Conservation (phyloP, 1,139 yeast species). For the Scheffersomyces stambukii region DNA sequence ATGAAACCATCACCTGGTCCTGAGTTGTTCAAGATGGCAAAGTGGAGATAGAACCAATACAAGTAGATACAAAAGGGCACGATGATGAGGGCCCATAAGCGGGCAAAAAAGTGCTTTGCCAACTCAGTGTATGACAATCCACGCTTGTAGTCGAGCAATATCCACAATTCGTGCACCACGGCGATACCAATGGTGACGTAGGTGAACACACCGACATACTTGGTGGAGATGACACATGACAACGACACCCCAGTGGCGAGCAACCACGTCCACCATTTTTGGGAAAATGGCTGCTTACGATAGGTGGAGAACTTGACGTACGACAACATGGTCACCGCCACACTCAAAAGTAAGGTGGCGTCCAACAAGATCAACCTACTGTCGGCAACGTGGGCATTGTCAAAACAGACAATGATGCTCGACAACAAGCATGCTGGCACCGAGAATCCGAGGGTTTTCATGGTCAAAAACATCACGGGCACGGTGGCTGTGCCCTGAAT, state of each 20-base stretch:
- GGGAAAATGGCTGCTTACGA: slow-evolving; percentile 62
- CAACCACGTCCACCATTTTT: slow-evolving; percentile 87
- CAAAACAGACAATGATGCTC: slow-evolving; percentile 79
- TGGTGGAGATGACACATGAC: slow-evolving; percentile 89
- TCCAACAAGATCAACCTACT: slow-evolving; percentile 87
- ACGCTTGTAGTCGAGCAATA: slow-evolving; percentile 63
- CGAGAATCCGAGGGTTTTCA: slow-evolving; percentile 79
- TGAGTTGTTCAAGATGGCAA: slow-evolving; percentile 70
- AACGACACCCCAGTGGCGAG: slow-evolving; percentile 76
- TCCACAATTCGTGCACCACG: slow-evolving; percentile 84
- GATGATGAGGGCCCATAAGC: slow-evolving; percentile 68
- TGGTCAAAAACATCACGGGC: slow-evolving; percentile 75
- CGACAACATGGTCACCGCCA: slow-evolving; percentile 72
- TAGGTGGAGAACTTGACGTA: slow-evolving; percentile 78
- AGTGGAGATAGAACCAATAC: slow-evolving; percentile 93
- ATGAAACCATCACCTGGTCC: slow-evolving; percentile 96
- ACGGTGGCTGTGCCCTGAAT: slow-evolving; percentile 77
- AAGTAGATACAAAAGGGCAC: slow-evolving; percentile 81
- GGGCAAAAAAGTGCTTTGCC: slow-evolving; percentile 68
- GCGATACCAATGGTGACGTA: slow-evolving; percentile 84
- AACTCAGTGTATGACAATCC: slow-evolving; percentile 63
- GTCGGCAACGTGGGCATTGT: slow-evolving; percentile 87
- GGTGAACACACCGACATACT: slow-evolving; percentile 93
- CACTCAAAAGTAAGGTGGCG: slow-evolving; percentile 78
- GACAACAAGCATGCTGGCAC: slow-evolving; percentile 77